Base-by-base conservation (phyloP, 2,329 filamentous ascomycete genomes). In the Cladosporium sp. region DNA sequence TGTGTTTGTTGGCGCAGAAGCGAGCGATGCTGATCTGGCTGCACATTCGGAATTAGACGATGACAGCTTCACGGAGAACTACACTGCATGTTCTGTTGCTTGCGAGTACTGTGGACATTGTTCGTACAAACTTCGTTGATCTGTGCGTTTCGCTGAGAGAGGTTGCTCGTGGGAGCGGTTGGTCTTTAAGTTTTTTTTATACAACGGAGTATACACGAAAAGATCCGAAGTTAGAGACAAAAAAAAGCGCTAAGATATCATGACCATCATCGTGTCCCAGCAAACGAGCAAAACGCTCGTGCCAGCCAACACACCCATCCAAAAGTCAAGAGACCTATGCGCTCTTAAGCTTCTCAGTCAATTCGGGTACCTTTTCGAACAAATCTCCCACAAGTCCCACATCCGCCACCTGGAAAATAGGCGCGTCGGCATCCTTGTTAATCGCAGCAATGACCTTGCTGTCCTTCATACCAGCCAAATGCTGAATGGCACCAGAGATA, bases 361-460 rank as follows among this genome's bases (percentile, higher is more conserved):
- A 82, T 83, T 98, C 93, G 1, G 95, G 95, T 52, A 97, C 92
- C 82, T 92, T 93, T 66, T 97, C 92, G 77, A 98, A 98, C 73
- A 99, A 81, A 82, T 99, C 95, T 49, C 93, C 94, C 5, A 99
- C 94, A 62, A 99, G 83, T 14, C 95, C 95, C 63, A 98, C 93
- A 80, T 99, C 95, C 5, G 95, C 95, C 66, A 99, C 88, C 81
- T 99, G 95, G 85, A 99, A 99, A 73, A 99, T 99, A 33, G 95
- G 95, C 65, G 95, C 95, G 79, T 99, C 95, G 5, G 89, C 84
- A 76, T 99, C 95, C 83, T 99, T 99, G 85, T 99, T 99, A 77
- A 99, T 98, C 16, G 92, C 92, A 26, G 94, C 95, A 81, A 99
- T 99, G 66, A 99, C 95, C 84, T 99, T 99, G 84, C 93, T 97